Evolutionary conservation across 495 filamentous ascomycete species (phyloP), one percentile per base, ranked within the genome.

Genomic region (Podospora appendiculata): DNA sequence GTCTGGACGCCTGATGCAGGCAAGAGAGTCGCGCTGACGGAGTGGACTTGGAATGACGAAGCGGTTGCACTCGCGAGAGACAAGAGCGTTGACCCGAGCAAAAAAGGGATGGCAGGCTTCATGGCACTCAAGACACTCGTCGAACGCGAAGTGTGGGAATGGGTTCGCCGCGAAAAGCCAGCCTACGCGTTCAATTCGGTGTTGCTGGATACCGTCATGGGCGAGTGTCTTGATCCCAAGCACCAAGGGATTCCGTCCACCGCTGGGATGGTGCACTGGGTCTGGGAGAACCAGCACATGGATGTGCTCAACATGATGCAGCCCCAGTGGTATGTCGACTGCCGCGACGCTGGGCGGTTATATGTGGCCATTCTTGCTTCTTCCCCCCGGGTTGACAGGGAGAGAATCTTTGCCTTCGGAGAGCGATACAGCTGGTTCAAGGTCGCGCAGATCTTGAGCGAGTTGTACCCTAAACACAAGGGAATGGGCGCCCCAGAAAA

Each of bases 121-220:
- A 71, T 71, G 66, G 70, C 67, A n/a, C 53, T 66, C 17, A 68
- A 66, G 55, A 59, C 61, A 10, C 39, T 64, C 1, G 51, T 68
- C 8, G 68, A 72, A 57, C 46, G 65, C 44, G 56, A 55, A 0
- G 42, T 65, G 25, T 71, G 70, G 70, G 61, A 66, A 11, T 71
- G 70, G 68, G 59, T 72, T 5, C 38, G 41, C 14, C 53, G 42
- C 13, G 58, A 64, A 25, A 58, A 63, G 25, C 68, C 64, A 0
- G 13, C 17, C 10, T 71, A 62, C 39, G 40, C 53, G n/a, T 68
- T 71, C 45, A 69, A 67, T 42, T 46, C 59, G 4, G 38, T 71
- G 36, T 43, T 72, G 17, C 47, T 63, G 18, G 61, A 61, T 11
- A 67, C 63, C 0, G 68, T 66, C 14, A 58, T 71, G 1, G 68